Conservation (phyloP, 805 yeast genomes). For the Suhomyces kilbournensis region DNA sequence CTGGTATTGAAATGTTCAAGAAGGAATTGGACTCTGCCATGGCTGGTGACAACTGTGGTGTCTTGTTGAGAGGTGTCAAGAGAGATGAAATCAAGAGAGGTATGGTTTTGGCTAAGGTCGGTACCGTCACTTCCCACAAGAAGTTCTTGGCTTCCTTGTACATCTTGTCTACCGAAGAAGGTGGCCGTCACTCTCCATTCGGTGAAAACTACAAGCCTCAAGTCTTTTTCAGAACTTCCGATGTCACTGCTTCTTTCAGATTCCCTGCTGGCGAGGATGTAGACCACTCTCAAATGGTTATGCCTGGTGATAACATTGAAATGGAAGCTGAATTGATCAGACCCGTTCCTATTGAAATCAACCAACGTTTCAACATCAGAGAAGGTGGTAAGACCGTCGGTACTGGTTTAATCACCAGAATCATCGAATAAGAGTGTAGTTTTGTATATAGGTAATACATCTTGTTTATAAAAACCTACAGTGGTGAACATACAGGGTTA, state of each 20-base stretch:
- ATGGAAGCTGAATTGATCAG: constrained; percentile 86
- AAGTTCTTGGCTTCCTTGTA: constrained; percentile 92
- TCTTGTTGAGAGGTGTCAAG: constrained; percentile 95
- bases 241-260: constrained; percentile 83
- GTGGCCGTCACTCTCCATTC: constrained; percentile 98
- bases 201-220: constrained; percentile 98
- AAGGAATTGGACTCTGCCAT: constrained; percentile 95
- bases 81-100: constrained; percentile 97
- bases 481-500: background rate
- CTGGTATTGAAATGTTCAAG: constrained; percentile 99
- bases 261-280: constrained; percentile 76
- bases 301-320: constrained; percentile 98
- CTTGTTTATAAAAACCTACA: background rate
- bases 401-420: constrained; percentile 95
- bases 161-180: constrained; percentile 93
- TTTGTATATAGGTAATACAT: constrained; percentile 3
- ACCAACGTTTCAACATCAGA: constrained; percentile 98
- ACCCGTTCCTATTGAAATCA: constrained; percentile 92
- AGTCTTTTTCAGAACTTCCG: constrained; percentile 93
- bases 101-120: constrained; percentile 94
- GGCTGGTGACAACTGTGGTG: constrained; percentile 99
- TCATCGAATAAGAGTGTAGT: constrained; percentile 52
- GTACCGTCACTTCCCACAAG: constrained; percentile 86
- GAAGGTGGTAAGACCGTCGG: constrained; percentile 99
- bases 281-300: constrained; percentile 85